Evolutionary conservation across 148 eudicot species (phyloP).

Genomic region (Rhododendron simsii): DNA sequence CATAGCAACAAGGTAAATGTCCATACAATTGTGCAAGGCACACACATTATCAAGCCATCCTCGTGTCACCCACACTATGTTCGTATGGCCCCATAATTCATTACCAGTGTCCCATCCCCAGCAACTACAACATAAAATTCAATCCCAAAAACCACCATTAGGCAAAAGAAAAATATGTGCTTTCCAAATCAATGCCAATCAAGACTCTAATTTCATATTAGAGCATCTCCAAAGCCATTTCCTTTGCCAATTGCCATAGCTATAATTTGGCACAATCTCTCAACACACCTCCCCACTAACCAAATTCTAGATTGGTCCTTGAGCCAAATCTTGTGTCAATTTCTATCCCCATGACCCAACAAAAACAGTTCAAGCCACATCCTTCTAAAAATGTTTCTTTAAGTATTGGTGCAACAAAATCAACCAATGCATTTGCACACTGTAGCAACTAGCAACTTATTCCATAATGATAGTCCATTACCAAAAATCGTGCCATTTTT

Average conservation of each 20-base stretch:
- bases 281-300: not conserved
- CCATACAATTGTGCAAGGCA: not conserved
- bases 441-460: not conserved
- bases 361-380: not conserved
- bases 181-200: not conserved
- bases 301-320: not conserved
- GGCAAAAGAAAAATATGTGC: not conserved
- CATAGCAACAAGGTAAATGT: not conserved
- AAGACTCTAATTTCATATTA: not conserved
- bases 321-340: not conserved
- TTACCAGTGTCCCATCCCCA: not conserved
- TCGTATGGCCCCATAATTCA: not conserved
- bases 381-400: not conserved
- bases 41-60: not conserved
- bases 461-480: too few relatives aligned
- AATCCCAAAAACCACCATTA: not conserved
- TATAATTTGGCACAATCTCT: not conserved
- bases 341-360: not conserved
- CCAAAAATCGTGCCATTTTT: too few relatives aligned
- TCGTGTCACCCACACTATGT: not conserved
- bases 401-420: not conserved
- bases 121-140: not conserved
- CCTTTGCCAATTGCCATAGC: not conserved
- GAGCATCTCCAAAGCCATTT: not conserved
- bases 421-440: not conserved